Evolutionary conservation across 805 yeast genomes (phyloP).

Genomic region (Metschnikowia santaceciliae): DNA sequence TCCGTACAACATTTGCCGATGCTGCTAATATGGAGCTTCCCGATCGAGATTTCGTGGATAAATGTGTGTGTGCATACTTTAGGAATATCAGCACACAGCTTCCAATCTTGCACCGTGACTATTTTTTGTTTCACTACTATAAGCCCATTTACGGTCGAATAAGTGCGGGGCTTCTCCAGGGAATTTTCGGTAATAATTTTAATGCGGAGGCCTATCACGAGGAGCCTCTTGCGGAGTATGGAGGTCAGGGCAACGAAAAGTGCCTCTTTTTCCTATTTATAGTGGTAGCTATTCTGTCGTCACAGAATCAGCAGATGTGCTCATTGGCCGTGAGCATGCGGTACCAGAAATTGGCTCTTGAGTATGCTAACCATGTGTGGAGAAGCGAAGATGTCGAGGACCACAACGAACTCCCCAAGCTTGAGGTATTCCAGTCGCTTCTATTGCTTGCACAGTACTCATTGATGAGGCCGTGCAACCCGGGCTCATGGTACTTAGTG

Average conservation of each 20-base stretch:
- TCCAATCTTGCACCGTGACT: slow-evolving; percentile 17
- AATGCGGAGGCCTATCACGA: neutral
- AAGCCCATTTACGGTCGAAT: slow-evolving; percentile 14
- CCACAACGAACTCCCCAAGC: slow-evolving; percentile 5
- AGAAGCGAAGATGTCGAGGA: neutral
- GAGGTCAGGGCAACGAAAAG: slow-evolving; percentile 1
- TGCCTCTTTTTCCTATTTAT: slow-evolving; percentile 16
- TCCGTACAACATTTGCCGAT: neutral
- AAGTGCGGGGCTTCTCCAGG: neutral
- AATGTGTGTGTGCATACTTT: slow-evolving; percentile 10
- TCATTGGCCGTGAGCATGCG: slow-evolving; percentile 8
- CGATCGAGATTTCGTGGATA: slow-evolving; percentile 7
- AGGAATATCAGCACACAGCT: slow-evolving; percentile 11
- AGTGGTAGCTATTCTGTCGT: slow-evolving; percentile 17
- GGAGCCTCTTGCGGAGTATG: neutral
- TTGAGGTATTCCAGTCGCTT: slow-evolving; percentile 17
- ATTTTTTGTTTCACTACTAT: slow-evolving; percentile 13
- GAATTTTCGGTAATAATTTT: slow-evolving; percentile 4
- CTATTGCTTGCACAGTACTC: slow-evolving; percentile 17
- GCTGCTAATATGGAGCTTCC: slow-evolving; percentile 7
- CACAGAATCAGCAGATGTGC: slow-evolving; percentile 14
- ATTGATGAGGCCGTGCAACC: slow-evolving; percentile 18
- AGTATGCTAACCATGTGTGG: slow-evolving; percentile 14
- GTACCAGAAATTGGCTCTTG: slow-evolving; percentile 12
- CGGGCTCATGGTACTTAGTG: slow-evolving; percentile 19